Conservation (phyloP, 305 asterid genomes). For the Solanum hybrid region DNA sequence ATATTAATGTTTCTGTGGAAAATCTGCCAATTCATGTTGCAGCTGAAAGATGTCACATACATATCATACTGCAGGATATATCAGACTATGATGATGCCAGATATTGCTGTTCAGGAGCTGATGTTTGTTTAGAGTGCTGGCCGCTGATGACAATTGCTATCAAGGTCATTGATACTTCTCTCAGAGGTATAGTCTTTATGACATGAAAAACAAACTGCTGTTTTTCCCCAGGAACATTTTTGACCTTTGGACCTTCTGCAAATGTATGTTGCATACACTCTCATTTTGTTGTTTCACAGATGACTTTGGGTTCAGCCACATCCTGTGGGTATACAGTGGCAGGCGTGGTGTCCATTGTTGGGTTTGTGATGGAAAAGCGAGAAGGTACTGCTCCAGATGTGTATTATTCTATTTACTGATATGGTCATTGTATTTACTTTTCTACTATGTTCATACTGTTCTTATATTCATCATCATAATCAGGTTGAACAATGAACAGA, state of each 20-base stretch:
- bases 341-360: conserved; percentile 99
- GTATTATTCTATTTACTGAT: neutral
- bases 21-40: neutral
- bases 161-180: conserved; percentile 83
- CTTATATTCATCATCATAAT: neutral
- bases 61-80: conserved; percentile 25
- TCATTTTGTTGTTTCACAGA: conserved; percentile 33
- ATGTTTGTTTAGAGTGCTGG: conserved; percentile 89
- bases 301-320: conserved; percentile 86
- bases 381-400: conserved; percentile 46
- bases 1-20: neutral
- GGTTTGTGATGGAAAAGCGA: conserved; percentile 95
- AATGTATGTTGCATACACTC: neutral
- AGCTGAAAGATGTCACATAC: neutral
- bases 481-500: conserved; percentile 81
- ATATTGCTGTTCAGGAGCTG: conserved; percentile 93
- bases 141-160: conserved; percentile 70
- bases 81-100: conserved; percentile 92
- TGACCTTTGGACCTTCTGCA: neutral
- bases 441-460: neutral
- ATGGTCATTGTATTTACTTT: neutral
- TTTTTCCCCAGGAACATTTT: neutral
- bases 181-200: conserved; percentile 49
- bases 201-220: neutral
- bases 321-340: conserved; percentile 94